Evolutionary conservation across 75 land plant species (phyloP), one percentile per base, ranked within the genome.

Genomic region (Pinus albicaulis): DNA sequence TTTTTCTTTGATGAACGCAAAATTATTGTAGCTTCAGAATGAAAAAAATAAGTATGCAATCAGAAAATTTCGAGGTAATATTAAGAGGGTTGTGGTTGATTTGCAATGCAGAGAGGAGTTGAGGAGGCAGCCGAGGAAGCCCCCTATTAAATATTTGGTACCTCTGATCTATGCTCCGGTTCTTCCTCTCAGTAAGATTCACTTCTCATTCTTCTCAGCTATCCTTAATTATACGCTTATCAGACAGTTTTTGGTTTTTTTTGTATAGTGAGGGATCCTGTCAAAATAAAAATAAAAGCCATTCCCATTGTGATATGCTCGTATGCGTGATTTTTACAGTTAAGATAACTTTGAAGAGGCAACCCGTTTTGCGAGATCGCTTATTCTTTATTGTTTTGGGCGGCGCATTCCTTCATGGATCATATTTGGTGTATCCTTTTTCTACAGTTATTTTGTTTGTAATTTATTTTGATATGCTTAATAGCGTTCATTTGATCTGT

Each of bases 351-450:
- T 72, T 95, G 74, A 78, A 88, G 82, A 82, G 69, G 70, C 87
- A 84, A 13, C 98, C 98, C 4, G 94, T 91, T 41, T 41, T 91
- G 79, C 82, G 98, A 84, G 98, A 95, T 76, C 90, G 98, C 10
- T 64, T 93, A 77, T 95, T 95, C 76, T 82, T 81, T 5, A 87
- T 65, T 13, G 98, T 95, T 11, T 76, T 95, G 74, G 96, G 82
- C 10, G 94, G 89, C 11, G 98, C 90, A 4, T 86, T 95, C 78
- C 81, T 85, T 65, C 98, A 95, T 84, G 98, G 98, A 15, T 60
- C 74, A 66, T 95, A 95, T 55, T 80, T 95, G 85, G 88, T 89
- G 98, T 95, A 95, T 95, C 96, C 98, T 91, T 85, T 79, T 76
- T 76, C 5, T 59, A 5, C 7, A 15, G 17, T 19, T n/a, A 19